Base-by-base conservation (phyloP, 1,139 yeast genomes). In the Scheffersomyces insectosa region DNA sequence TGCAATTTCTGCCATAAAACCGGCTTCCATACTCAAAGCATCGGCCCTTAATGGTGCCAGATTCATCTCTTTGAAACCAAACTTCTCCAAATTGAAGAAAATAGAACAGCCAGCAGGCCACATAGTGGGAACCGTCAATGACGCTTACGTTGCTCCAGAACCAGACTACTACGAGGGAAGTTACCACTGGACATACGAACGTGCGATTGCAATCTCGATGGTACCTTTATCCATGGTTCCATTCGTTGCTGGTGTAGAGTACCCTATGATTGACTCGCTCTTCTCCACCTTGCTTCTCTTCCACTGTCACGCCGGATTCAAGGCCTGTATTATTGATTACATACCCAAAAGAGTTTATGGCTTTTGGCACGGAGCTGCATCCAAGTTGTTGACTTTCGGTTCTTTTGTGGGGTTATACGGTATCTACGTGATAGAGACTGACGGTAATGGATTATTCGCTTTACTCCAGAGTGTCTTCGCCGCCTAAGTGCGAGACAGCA, bases 141-240 rank as follows among this genome's bases (percentile, higher is more conserved):
- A 90, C 47, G 86, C 96, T 5, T 82, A 79, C 52, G 77, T 78
- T 39, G 72, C 79, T 14, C 95, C 96, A 33, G 66, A 71, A 41
- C 66, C 84, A 2, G 75, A 79, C 59, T 72, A 75, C 56, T 65
- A 75, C 52, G 91, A 88, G 58, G 97, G 97, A 28, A 83, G 96
- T 4, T 83, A 80, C 63, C 97, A 90, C 72, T 90, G 97, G 97
- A 71, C 89, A 11, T 82, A 85, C 57, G 97, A 91, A 65, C 79
- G 90, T 54, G 57, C 80, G 5, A 71, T 87, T 11, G 77, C 91
- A 7, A 65, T 83, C 16, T 79, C 85, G 1, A 65, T 90, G 60
- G 75, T 88, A n/a, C 98, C 98, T 20, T 70, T 91, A 49, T 68
- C 82, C 5, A 69, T 83, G 45, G 70, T 85, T 3, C 97, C 98